Evolutionary conservation across 148 eudicot species (phyloP).

Genomic region (Vaccinium vitisidaea): DNA sequence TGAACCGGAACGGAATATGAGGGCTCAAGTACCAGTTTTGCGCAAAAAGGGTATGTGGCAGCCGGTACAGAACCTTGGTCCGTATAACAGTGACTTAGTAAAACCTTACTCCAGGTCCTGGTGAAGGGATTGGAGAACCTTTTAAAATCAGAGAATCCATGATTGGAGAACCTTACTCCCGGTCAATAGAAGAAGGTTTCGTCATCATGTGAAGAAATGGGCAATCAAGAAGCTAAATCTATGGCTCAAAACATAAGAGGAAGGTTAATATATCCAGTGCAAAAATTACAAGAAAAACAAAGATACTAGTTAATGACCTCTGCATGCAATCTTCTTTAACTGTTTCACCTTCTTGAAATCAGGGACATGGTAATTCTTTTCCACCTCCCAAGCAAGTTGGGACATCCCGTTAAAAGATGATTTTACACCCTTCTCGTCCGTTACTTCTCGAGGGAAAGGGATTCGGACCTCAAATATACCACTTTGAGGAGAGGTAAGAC

Average conservation of each 20-base stretch:
- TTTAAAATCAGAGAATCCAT: background rate
- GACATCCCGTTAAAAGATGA: conserved; percentile 97
- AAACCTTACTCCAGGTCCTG: background rate
- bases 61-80: background rate
- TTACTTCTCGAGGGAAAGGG: conserved; percentile 93
- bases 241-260: background rate
- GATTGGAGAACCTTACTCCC: too few species aligned
- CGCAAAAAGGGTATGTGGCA: too few species aligned
- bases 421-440: conserved; percentile 80
- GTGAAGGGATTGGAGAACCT: background rate
- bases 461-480: conserved; percentile 72
- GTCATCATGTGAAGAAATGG: background rate
- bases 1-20: too few species aligned
- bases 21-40: too few species aligned
- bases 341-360: conserved; percentile 71
- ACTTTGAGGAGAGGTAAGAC: conserved; percentile 48
- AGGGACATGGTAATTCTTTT: conserved; percentile 64
- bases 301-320: conserved; percentile 24
- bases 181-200: background rate
- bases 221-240: conserved; percentile 3
- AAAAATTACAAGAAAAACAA: background rate
- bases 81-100: background rate
- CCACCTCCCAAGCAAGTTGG: conserved; percentile 97
- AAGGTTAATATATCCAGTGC: background rate
- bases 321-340: conserved; percentile 50